Evolutionary conservation across 805 yeast genomes (phyloP).

Genomic region (Pichia rugopelliculosa): DNA sequence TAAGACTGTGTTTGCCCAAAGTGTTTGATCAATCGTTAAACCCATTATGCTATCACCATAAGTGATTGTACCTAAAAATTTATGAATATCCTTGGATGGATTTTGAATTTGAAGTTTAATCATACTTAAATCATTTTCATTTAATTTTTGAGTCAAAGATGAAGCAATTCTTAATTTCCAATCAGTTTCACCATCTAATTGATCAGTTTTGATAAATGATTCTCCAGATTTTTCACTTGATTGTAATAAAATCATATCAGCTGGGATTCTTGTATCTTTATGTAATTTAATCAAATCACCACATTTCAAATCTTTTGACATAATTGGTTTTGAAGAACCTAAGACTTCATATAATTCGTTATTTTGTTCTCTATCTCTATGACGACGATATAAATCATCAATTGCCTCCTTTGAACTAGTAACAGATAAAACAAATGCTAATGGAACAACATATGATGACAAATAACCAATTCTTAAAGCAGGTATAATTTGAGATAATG

Average conservation of each 20-base stretch:
- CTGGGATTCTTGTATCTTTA: constrained; percentile 86
- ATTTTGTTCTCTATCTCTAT: constrained; percentile 86
- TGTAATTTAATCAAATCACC: constrained; percentile 79
- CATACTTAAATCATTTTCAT: constrained; percentile 41
- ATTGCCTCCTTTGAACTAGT: constrained; percentile 95
- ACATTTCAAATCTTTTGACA: constrained; percentile 60
- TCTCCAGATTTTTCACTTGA: constrained; percentile 81
- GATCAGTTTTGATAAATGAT: constrained; percentile 92
- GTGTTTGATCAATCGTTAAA: constrained; percentile 77
- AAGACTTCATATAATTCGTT: constrained; percentile 73
- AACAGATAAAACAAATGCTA: constrained; percentile 84
- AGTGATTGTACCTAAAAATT: constrained; percentile 68
- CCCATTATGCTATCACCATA: constrained; percentile 54
- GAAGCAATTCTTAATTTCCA: constrained; percentile 90
- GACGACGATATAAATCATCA: constrained; percentile 85
- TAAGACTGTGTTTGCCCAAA: constrained; percentile 97
- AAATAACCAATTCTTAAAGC: constrained; percentile 87
- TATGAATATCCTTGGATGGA: constrained; percentile 80
- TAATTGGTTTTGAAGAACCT: constrained; percentile 36
- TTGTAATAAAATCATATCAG: constrained; percentile 81
- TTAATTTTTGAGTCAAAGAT: constrained; percentile 56
- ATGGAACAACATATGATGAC: constrained; percentile 87
- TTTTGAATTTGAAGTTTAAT: constrained; percentile 61
- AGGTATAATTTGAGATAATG: constrained; percentile 88
- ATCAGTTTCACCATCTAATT: constrained; percentile 97